Evolutionary conservation across 371 early-diverging fungal genomes (phyloP).

Genomic region (Mitosporidium daphniae): DNA sequence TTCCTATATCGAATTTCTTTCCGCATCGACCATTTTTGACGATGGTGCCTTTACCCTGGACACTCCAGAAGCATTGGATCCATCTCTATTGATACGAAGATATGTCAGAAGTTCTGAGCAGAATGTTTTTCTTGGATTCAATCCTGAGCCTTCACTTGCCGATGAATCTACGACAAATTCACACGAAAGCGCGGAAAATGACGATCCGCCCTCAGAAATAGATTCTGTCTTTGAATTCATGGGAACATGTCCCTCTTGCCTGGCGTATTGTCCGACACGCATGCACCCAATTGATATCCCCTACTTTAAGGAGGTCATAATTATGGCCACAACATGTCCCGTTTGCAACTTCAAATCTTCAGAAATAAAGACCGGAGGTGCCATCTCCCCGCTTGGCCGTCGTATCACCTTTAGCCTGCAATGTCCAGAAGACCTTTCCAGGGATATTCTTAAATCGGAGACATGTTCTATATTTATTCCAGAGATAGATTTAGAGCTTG

Average conservation of each 20-base stretch:
- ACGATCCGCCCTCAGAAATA: constrained; percentile 13
- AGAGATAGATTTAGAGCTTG: constrained; percentile 34
- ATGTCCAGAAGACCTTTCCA: constrained; percentile 40
- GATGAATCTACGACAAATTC: constrained; percentile 9
- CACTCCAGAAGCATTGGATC: constrained; percentile 1
- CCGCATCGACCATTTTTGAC: neutral
- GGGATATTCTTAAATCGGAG: constrained; percentile 71
- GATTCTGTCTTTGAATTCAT: constrained; percentile 26
- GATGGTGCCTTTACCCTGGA: constrained; percentile 1
- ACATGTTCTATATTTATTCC: constrained; percentile 56
- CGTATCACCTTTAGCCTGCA: constrained; percentile 32
- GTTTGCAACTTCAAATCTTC: constrained; percentile 61
- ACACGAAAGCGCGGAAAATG: constrained; percentile 13
- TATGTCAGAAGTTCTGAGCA: constrained; percentile 36
- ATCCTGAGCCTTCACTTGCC: constrained; percentile 8
- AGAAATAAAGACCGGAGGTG: constrained; percentile 70
- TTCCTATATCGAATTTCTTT: constrained; percentile 37
- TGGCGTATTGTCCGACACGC: constrained; percentile 34
- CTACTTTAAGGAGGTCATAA: constrained; percentile 66
- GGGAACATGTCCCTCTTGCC: constrained; percentile 47
- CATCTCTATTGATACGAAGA: constrained; percentile 12
- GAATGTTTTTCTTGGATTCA: constrained; percentile 27
- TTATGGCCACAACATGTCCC: constrained; percentile 56
- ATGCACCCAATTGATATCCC: constrained; percentile 66
- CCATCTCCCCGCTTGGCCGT: constrained; percentile 32